These are phyloP conservation scores for Xanthoceras sorbifolium DNA, from an alignment of 345 rosid genomes.

Conservation along the genomic window DNA sequence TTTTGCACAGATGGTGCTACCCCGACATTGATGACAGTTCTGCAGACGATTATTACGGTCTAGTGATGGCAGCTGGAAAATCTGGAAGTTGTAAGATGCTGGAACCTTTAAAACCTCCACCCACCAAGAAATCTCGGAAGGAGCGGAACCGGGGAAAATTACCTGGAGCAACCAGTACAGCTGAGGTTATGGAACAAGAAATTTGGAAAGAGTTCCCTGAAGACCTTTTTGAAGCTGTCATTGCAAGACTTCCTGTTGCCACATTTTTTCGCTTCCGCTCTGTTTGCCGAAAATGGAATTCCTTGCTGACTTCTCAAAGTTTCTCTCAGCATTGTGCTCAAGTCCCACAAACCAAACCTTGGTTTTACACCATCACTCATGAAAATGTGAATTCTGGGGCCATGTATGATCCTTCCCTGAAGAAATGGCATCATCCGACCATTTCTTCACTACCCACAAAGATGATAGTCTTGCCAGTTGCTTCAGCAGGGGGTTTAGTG, in stretches of 20 bases:
- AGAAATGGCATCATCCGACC: conserved; percentile 88
- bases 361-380: conserved; percentile 92
- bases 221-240: conserved; percentile 88
- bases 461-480: conserved; percentile 77
- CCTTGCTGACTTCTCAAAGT: conserved; percentile 66
- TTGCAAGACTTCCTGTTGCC: conserved; percentile 86
- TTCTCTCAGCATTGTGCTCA: conserved; percentile 71
- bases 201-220: conserved; percentile 95
- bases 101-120: conserved; percentile 74
- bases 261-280: conserved; percentile 86
- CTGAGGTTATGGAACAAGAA: conserved; percentile 70
- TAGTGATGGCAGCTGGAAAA: conserved; percentile 78
- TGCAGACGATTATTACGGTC: conserved; percentile 65
- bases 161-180: conserved; percentile 32
- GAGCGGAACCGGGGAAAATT: conserved; percentile 65
- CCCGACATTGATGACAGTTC: conserved; percentile 58
- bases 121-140: conserved; percentile 71
- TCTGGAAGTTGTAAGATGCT: conserved; percentile 59
- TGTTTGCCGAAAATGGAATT: conserved; percentile 87
- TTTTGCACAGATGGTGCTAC: conserved; percentile 62
- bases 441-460: conserved; percentile 68
- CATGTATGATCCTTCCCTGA: conserved; percentile 75
- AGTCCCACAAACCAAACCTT: conserved; percentile 60
- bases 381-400: conserved; percentile 88
- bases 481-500: conserved; percentile 94